These are phyloP conservation scores for Tetrahymena elliotti DNA, from an alignment of 73 alveolate species.

Conservation along the genomic window DNA sequence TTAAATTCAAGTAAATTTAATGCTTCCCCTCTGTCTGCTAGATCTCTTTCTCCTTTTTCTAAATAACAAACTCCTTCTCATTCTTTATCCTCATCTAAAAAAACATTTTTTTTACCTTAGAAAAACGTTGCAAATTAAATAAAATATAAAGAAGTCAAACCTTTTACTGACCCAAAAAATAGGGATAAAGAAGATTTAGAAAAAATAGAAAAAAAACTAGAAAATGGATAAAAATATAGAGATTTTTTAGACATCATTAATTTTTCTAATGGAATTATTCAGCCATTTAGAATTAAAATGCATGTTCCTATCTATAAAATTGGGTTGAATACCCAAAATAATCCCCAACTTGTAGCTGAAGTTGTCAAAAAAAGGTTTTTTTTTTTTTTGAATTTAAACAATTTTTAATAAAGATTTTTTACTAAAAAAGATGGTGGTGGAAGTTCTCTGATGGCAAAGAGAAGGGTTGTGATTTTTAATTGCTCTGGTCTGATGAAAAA, in stretches of 20 bases:
- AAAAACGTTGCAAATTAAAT: background rate
- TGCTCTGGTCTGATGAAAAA: background rate
- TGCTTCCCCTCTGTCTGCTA: background rate
- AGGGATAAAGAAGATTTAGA: background rate
- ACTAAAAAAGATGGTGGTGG: background rate
- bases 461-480: background rate
- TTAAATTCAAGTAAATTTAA: background rate
- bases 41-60: background rate
- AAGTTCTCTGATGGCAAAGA: background rate
- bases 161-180: background rate
- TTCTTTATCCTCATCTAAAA: background rate
- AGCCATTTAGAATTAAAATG: background rate
- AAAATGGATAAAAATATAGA: background rate
- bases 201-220: background rate
- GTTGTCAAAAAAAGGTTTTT: background rate
- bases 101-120: background rate
- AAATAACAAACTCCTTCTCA: background rate
- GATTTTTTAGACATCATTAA: background rate
- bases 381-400: background rate
- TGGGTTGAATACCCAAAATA: background rate
- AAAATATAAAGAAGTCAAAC: background rate
- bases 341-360: background rate
- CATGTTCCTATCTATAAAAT: background rate
- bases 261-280: background rate
- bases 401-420: background rate